These are phyloP conservation scores for Rubroshorea leprosula DNA, from an alignment of 345 rosid genomes.

Conservation along the genomic window DNA sequence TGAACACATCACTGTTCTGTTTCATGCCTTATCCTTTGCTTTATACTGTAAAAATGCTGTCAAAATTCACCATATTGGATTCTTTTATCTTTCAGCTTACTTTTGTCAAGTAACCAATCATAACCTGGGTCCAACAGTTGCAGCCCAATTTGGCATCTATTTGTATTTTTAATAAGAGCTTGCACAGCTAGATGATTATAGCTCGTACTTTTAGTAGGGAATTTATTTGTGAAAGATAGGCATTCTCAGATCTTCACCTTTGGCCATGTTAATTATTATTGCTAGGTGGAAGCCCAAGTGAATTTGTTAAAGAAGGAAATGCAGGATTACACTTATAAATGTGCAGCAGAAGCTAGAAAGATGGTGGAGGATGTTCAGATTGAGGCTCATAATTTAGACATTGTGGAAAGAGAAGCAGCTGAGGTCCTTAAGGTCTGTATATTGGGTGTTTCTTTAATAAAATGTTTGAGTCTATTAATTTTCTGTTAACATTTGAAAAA, in stretches of 20 bases:
- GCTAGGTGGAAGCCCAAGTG: slow-evolving; percentile 50
- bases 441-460: neutral
- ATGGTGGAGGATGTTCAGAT: slow-evolving; percentile 44
- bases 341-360: slow-evolving; percentile 53
- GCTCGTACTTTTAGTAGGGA: slow-evolving; percentile 7
- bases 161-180: neutral
- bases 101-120: too few relatives aligned
- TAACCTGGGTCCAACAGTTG: neutral
- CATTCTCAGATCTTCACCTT: slow-evolving; percentile 14
- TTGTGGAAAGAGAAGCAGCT: slow-evolving; percentile 66
- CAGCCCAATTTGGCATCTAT: neutral
- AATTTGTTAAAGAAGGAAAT: slow-evolving; percentile 49
- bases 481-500: too few relatives aligned
- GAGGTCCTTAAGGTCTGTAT: slow-evolving; percentile 53
- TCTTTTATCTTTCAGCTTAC: neutral
- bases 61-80: too few relatives aligned
- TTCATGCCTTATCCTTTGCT: too few relatives aligned
- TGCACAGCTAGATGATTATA: neutral
- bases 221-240: too few relatives aligned
- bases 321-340: slow-evolving; percentile 36
- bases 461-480: too few relatives aligned
- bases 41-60: too few relatives aligned
- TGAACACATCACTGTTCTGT: neutral
- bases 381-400: slow-evolving; percentile 45
- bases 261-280: slow-evolving; percentile 6